Evolutionary conservation across 176 grass and related monocot species (phyloP).

Genomic region (Tillandsia fasciculata): DNA sequence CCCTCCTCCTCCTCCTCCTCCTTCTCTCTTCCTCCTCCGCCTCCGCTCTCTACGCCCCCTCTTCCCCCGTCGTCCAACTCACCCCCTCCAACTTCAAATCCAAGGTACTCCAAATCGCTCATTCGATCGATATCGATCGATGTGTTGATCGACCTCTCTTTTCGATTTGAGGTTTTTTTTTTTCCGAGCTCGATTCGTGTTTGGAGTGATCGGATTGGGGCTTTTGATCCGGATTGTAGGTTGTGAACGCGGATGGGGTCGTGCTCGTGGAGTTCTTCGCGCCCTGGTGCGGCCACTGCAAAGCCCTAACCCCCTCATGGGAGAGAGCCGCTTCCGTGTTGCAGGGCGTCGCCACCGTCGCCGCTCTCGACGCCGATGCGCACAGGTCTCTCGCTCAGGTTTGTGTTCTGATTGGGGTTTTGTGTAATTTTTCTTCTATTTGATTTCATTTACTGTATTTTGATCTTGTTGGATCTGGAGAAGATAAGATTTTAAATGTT

Average conservation of each 20-base stretch:
- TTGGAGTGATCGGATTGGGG: too few relatives aligned
- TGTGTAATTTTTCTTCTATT: too few relatives aligned
- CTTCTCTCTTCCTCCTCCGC: constrained; percentile 32
- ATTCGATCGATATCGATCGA: constrained; percentile 11
- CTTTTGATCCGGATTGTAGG: constrained; percentile 28
- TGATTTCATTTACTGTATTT: too few relatives aligned
- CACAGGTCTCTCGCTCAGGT: constrained; percentile 86
- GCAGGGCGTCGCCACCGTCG: constrained; percentile 75
- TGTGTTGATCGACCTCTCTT: neutral
- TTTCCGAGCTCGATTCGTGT: neutral
- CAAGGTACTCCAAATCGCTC: constrained; percentile 38
- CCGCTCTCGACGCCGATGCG: constrained; percentile 84
- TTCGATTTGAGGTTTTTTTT: neutral
- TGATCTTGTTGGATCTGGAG: too few relatives aligned
- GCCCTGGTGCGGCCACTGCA: constrained; percentile 97
- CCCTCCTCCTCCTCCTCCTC: constrained; percentile 24
- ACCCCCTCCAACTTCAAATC: constrained; percentile 93
- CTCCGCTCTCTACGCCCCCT: constrained; percentile 65
- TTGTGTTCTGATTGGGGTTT: neutral
- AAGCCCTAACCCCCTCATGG: constrained; percentile 80
- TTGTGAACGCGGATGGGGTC: constrained; percentile 74
- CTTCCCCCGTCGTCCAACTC: constrained; percentile 89
- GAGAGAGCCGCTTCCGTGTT: constrained; percentile 84
- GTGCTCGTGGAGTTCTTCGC: constrained; percentile 98
- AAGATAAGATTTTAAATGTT: too few relatives aligned